Evolutionary conservation across 345 rosid genomes (phyloP).

Genomic region (Murraya koenigii): DNA sequence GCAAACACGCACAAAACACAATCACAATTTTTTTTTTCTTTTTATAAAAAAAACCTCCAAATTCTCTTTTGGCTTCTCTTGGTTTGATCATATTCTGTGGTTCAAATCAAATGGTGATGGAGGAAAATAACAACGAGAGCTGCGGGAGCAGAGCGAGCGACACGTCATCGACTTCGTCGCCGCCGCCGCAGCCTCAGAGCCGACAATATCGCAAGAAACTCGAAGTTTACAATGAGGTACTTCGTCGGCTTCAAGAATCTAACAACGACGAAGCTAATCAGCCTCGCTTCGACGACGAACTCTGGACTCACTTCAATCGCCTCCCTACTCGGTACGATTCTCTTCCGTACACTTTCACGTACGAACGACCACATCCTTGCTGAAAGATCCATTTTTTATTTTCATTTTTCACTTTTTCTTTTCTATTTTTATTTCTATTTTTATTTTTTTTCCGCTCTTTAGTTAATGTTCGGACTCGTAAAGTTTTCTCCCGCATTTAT

Average conservation of each 20-base stretch:
- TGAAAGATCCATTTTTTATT: background rate
- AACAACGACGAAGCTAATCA: slow-evolving; percentile 45
- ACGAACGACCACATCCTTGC: too few species aligned
- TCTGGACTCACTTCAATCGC: slow-evolving; percentile 91
- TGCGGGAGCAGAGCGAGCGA: slow-evolving; percentile 52
- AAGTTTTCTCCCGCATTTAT: background rate
- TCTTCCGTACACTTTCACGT: background rate
- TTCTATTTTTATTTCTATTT: background rate
- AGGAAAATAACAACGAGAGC: slow-evolving; percentile 53
- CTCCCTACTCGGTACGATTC: slow-evolving; percentile 75
- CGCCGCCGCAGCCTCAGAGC: slow-evolving; percentile 21
- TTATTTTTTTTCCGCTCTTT: background rate
- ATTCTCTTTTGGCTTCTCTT: background rate
- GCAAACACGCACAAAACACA: background rate
- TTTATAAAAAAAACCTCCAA: background rate
- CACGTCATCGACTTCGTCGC: slow-evolving; percentile 30
- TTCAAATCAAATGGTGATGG: slow-evolving; percentile 45
- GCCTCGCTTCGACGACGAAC: slow-evolving; percentile 72
- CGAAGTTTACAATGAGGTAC: slow-evolving; percentile 67
- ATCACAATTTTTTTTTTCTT: background rate
- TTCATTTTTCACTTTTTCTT: background rate
- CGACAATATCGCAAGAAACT: slow-evolving; percentile 62
- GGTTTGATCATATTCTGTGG: background rate
- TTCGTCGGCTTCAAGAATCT: slow-evolving; percentile 65
- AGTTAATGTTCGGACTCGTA: background rate